Percentiles rank a stretch among this genome's conserved stretches.
These are phyloP conservation scores for Gymnopilus junonius DNA, from an alignment of 768 basidiomycete genomes.

Conservation along the genomic window DNA sequence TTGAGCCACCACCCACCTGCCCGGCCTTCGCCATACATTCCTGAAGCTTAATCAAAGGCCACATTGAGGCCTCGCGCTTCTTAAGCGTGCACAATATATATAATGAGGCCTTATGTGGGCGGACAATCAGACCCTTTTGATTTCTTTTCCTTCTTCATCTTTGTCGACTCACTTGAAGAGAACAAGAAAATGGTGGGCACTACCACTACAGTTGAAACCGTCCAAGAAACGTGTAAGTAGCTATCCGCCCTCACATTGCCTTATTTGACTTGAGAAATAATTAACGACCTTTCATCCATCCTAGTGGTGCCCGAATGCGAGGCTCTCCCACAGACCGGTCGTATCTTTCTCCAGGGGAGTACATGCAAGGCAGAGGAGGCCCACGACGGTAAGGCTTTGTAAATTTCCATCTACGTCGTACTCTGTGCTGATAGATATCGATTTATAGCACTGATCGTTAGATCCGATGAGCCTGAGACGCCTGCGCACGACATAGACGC, in stretches of 20 bases:
- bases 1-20: neutral
- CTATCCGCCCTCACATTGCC: neutral
- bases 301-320: neutral
- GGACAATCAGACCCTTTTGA: neutral
- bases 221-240: neutral
- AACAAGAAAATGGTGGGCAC: neutral
- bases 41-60: neutral
- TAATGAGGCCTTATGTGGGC: neutral
- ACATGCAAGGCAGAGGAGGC: neutral
- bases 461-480: too few relatives aligned
- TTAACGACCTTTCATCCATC: neutral
- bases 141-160: neutral
- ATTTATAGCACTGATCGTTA: too few relatives aligned
- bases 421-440: neutral
- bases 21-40: neutral
- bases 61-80: constrained; percentile 1
- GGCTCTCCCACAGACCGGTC: neutral
- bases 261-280: neutral
- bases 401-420: too few relatives aligned
- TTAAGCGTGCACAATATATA: neutral
- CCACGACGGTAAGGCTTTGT: neutral
- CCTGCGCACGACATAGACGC: too few relatives aligned
- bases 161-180: neutral
- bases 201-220: neutral
- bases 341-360: neutral